Percentiles rank a stretch among this genome's conserved stretches.
Conservation (phyloP, 139 green algal species). For the Parachlorella kessleri region DNA sequence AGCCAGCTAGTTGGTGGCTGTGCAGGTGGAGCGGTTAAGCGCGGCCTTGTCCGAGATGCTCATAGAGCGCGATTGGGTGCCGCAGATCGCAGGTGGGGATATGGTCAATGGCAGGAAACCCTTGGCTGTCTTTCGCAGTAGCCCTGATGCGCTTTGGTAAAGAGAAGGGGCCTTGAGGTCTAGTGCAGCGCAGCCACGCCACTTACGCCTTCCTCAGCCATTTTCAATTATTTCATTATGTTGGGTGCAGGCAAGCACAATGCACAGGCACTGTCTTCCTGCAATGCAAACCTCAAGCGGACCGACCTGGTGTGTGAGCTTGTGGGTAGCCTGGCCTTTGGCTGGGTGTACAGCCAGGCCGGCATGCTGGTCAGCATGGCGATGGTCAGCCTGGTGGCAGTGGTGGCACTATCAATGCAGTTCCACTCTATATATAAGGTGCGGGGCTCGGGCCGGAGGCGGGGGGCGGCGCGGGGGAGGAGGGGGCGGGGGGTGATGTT, state of each 20-base stretch:
- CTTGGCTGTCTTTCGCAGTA: too few relatives aligned
- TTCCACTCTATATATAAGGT: slow-evolving; percentile 6
- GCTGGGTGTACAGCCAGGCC: slow-evolving; percentile 31
- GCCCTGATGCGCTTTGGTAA: too few relatives aligned
- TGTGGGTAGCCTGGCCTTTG: slow-evolving; percentile 39
- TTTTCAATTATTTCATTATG: too few relatives aligned
- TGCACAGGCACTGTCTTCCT: slow-evolving; percentile 24
- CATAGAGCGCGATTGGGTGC: slow-evolving; percentile 56
- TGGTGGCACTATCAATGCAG: slow-evolving; percentile 23
- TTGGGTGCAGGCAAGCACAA: slow-evolving; percentile 41
- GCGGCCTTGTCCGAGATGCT: slow-evolving; percentile 41
- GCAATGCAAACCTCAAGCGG: slow-evolving; percentile 41
- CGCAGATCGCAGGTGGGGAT: slow-evolving; percentile 32
- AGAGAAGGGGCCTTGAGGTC: too few relatives aligned
- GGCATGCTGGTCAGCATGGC: slow-evolving; percentile 23
- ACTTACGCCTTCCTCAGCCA: too few relatives aligned
- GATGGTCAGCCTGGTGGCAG: slow-evolving; percentile 20
- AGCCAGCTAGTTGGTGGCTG: neutral
- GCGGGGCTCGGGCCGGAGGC: too few relatives aligned
- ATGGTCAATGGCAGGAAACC: too few relatives aligned
- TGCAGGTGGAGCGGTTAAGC: slow-evolving; percentile 17
- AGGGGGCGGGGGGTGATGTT: too few relatives aligned
- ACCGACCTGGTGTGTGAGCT: slow-evolving; percentile 49
- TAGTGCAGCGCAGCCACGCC: too few relatives aligned
- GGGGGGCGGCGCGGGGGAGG: too few relatives aligned